Evolutionary conservation across 495 filamentous ascomycete species (phyloP).

Genomic region (Podospora anserina): DNA sequence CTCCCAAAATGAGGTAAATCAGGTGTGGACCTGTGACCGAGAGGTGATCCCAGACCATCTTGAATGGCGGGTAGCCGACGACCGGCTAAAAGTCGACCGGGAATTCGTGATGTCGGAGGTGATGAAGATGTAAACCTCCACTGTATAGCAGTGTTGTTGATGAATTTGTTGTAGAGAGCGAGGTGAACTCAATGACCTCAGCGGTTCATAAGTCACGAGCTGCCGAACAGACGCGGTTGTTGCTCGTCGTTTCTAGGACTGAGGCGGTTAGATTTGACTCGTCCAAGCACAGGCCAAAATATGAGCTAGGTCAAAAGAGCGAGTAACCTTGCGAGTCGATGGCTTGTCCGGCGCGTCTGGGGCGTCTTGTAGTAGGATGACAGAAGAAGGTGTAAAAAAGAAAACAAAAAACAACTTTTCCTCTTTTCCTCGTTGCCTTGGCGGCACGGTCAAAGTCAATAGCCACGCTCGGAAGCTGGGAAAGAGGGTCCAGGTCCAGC

Average conservation of each 20-base stretch:
- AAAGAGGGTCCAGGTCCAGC: background rate
- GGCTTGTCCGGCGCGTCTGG: background rate
- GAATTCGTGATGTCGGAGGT: background rate
- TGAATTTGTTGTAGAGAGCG: background rate
- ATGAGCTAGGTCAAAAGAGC: background rate
- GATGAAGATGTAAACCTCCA: background rate
- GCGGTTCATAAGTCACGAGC: background rate
- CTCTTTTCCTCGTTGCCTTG: background rate
- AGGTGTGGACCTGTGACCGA: slow-evolving; percentile 91
- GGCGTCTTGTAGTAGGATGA: background rate
- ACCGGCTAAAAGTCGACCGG: background rate
- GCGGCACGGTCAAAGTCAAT: background rate
- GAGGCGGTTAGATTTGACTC: background rate
- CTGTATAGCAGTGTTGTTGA: too few species aligned
- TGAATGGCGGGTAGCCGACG: slow-evolving; percentile 21
- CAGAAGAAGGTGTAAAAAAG: background rate
- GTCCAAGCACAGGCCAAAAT: background rate
- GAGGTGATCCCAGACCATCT: slow-evolving; percentile 91
- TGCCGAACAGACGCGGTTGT: background rate
- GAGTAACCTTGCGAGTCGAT: background rate
- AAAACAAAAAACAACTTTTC: background rate
- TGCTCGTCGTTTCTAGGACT: background rate
- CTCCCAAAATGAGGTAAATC: slow-evolving; percentile 97
- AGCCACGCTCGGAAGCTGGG: background rate
- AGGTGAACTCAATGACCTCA: background rate